phyloP scores from a whole-genome alignment of 805 yeast species.

The Candida palmyrensis region DNA sequence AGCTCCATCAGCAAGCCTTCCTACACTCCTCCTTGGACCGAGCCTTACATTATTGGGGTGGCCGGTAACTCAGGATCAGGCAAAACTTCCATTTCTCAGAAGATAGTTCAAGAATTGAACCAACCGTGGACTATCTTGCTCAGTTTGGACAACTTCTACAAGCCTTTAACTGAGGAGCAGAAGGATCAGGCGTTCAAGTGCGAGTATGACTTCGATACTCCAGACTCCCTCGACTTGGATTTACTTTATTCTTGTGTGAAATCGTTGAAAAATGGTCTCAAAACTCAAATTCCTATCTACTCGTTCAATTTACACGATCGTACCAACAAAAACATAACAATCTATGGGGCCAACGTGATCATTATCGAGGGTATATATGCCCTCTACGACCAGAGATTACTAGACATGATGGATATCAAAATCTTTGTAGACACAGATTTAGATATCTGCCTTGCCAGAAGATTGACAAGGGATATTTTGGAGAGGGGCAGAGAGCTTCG shows the following conservation, averaged over 20 bases:
- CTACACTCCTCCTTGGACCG: slow-evolving; percentile 40
- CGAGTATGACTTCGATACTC: slow-evolving; percentile 83
- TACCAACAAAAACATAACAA: slow-evolving; percentile 62
- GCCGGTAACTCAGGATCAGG: slow-evolving; percentile 70
- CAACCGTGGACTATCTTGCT: slow-evolving; percentile 93
- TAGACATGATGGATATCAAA: slow-evolving; percentile 77
- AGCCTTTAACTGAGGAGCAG: slow-evolving; percentile 61
- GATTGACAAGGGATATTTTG: slow-evolving; percentile 81
- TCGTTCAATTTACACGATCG: slow-evolving; percentile 69
- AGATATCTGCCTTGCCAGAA: slow-evolving; percentile 86
- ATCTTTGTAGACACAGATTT: slow-evolving; percentile 91
- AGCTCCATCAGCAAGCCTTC: too few species aligned
- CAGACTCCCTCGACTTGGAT: slow-evolving; percentile 80
- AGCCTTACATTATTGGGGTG: slow-evolving; percentile 43
- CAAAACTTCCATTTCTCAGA: slow-evolving; percentile 85
- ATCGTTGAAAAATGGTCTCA: slow-evolving; percentile 63
- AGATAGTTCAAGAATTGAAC: slow-evolving; percentile 67
- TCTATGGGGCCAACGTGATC: slow-evolving; percentile 92
- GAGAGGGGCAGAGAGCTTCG: slow-evolving; percentile 79
- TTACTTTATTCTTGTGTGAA: slow-evolving; percentile 57
- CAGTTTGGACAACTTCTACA: slow-evolving; percentile 88
- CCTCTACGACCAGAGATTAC: slow-evolving; percentile 60
- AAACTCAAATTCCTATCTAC: slow-evolving; percentile 37
- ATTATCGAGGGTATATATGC: slow-evolving; percentile 91
- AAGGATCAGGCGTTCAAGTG: slow-evolving; percentile 58